These are phyloP conservation scores for Aspergillus felis DNA, from an alignment of 2,329 filamentous ascomycete species.

Conservation along the genomic window DNA sequence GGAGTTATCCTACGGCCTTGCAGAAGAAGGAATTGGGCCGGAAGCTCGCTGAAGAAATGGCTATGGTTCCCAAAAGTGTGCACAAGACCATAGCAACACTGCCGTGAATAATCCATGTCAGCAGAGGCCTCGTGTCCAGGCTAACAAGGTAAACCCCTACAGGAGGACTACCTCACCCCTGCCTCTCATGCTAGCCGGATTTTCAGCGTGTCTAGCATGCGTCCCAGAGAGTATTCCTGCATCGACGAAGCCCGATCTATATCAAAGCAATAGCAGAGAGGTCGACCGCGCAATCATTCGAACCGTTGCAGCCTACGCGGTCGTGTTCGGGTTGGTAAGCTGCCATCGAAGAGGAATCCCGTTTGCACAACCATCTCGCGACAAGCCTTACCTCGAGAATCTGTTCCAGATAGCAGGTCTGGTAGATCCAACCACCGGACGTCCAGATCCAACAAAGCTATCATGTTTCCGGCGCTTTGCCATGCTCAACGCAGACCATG, in stretches of 20 bases:
- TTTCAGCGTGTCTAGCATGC: conserved; percentile 25
- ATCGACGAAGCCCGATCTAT: conserved; percentile 16
- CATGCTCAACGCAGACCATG: conserved; percentile 57
- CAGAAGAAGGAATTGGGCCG: conserved; percentile 18
- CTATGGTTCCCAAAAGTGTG: conserved; percentile 19
- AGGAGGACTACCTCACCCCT: conserved; percentile 21
- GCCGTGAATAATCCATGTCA: conserved; percentile 17
- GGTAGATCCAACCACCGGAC: conserved; percentile 46
- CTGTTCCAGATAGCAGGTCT: conserved; percentile 54
- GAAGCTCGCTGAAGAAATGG: conserved; percentile 19
- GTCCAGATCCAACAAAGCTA: conserved; percentile 44
- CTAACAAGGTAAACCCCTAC: not conserved
- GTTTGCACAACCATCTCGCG: conserved; percentile 24
- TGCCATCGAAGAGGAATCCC: conserved; percentile 22
- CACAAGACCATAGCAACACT: conserved; percentile 18
- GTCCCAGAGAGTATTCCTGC: conserved; percentile 20
- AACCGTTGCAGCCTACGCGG: conserved; percentile 23
- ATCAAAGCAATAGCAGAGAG: conserved; percentile 17
- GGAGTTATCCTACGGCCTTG: conserved; percentile 18
- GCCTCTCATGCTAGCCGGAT: conserved; percentile 25
- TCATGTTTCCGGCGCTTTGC: conserved; percentile 53
- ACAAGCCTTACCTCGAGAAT: conserved; percentile 53
- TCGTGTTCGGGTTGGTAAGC: conserved; percentile 21
- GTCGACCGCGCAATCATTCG: conserved; percentile 22
- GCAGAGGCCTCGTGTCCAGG: not conserved